Evolutionary conservation across 2,329 filamentous ascomycete genomes (phyloP).

Genomic region (Pseudocercospora eumusae): DNA sequence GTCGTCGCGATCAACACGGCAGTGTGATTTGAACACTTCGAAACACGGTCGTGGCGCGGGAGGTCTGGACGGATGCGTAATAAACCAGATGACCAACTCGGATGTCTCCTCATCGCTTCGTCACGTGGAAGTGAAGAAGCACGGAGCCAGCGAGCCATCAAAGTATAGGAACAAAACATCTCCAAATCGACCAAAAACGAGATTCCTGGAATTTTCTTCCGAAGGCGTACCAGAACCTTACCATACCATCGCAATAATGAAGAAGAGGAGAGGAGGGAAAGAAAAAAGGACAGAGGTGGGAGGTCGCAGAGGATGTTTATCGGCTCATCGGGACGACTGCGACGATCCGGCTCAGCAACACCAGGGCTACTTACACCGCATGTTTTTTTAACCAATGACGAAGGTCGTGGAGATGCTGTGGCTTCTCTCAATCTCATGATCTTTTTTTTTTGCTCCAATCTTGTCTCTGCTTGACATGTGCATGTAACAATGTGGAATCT

Average conservation of each 20-base stretch:
- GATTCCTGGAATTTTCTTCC: background rate
- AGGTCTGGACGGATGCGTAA: background rate
- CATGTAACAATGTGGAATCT: too few relatives aligned
- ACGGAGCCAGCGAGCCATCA: background rate
- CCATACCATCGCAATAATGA: background rate
- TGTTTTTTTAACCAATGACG: background rate
- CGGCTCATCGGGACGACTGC: background rate
- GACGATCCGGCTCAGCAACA: background rate
- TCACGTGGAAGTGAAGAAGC: conserved; percentile 2
- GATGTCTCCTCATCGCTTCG: background rate
- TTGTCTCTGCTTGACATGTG: background rate
- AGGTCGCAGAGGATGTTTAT: background rate
- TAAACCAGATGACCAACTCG: background rate
- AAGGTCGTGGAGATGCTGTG: background rate
- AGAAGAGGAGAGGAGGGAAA: background rate
- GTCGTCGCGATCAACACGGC: background rate
- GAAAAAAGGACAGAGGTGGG: background rate
- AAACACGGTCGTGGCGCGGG: background rate
- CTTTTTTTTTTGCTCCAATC: background rate
- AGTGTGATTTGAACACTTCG: background rate
- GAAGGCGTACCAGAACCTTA: too few relatives aligned
- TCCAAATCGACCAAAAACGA: conserved; percentile 1
- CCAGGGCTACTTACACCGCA: background rate
- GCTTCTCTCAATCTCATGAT: too few relatives aligned
- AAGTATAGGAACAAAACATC: background rate